These are phyloP conservation scores for Mycena maculata DNA, from an alignment of 768 basidiomycete species.

Conservation along the genomic window DNA sequence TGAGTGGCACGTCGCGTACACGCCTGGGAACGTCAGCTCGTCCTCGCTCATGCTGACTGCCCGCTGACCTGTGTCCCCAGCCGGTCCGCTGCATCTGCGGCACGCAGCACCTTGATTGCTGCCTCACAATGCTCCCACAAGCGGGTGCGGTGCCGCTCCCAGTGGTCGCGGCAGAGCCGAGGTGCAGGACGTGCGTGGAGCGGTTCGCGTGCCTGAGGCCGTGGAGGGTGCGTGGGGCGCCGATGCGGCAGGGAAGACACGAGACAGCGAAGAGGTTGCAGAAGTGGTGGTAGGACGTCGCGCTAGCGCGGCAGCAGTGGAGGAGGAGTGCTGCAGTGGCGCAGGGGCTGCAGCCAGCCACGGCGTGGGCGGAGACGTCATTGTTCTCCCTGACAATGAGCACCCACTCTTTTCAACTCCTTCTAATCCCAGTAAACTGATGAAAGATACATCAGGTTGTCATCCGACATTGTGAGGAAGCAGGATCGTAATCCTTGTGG, in stretches of 20 bases:
- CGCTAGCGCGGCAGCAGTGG: not conserved
- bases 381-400: too few relatives aligned
- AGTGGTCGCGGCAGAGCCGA: conserved; percentile 66
- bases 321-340: not conserved
- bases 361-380: too few relatives aligned
- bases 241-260: conserved; percentile 79
- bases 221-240: conserved; percentile 59
- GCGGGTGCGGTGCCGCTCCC: conserved; percentile 49
- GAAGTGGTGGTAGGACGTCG: conserved; percentile 66
- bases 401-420: too few relatives aligned
- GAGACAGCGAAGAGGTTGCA: conserved; percentile 64
- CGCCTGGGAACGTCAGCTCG: conserved; percentile 71
- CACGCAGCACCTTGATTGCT: conserved; percentile 11
- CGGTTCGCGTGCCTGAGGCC: conserved; percentile 68
- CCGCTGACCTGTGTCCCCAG: not conserved
- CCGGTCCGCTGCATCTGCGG: conserved; percentile 7
- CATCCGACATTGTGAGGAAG: too few relatives aligned
- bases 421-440: too few relatives aligned
- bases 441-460: too few relatives aligned
- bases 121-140: conserved; percentile 41
- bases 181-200: conserved; percentile 42
- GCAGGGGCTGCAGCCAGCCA: too few relatives aligned
- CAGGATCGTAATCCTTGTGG: too few relatives aligned
- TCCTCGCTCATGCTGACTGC: conserved; percentile 66
- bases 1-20: conserved; percentile 73